Conservation (phyloP, 2,329 filamentous ascomycete species). For the Colletotrichum lupini region DNA sequence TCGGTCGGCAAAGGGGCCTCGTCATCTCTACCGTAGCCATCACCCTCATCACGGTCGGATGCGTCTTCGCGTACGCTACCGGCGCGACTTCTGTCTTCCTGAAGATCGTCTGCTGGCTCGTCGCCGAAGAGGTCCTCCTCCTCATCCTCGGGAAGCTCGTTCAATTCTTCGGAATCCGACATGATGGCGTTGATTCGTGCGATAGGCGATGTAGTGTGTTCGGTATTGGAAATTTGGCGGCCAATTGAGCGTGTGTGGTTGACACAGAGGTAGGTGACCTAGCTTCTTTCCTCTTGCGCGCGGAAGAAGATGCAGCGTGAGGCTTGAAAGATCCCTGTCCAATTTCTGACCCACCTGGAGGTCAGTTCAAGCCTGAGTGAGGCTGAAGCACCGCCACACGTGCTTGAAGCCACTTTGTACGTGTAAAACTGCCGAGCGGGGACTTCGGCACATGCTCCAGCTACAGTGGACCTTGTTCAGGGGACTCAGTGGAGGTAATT, state of each 20-base stretch:
- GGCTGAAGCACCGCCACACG: conserved; percentile 33
- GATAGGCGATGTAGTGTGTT: background rate
- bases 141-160: conserved; percentile 61
- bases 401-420: background rate
- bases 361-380: conserved; percentile 3
- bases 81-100: conserved; percentile 67
- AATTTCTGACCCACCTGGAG: conserved; percentile 25
- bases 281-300: conserved; percentile 9
- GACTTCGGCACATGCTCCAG: background rate
- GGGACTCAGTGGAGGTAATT: background rate
- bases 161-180: conserved; percentile 67
- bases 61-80: conserved; percentile 71
- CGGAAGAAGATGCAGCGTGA: conserved; percentile 8
- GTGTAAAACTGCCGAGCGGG: background rate
- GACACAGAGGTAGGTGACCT: background rate
- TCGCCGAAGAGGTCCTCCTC: conserved; percentile 74
- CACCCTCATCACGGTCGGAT: conserved; percentile 61
- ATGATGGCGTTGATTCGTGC: conserved; percentile 46
- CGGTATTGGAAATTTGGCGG: background rate
- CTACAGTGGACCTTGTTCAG: background rate
- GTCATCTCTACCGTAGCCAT: conserved; percentile 56
- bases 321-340: conserved; percentile 26
- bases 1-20: conserved; percentile 46
- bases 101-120: conserved; percentile 66
- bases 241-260: background rate